Base-by-base conservation (phyloP, 495 filamentous ascomycete species). In the Cercophora sp. region DNA sequence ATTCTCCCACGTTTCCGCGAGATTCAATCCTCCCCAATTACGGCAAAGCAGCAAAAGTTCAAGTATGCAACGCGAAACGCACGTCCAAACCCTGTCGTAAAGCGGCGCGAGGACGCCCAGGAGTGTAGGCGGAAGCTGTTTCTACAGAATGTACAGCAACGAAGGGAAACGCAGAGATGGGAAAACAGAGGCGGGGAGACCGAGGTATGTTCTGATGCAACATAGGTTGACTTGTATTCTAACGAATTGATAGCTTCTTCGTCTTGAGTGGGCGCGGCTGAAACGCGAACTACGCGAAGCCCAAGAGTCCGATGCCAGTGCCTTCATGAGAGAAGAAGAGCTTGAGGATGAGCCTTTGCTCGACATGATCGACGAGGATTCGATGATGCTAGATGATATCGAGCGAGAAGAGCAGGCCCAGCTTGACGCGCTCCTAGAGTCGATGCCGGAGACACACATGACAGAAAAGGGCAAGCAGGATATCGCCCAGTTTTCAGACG, bases 91-190 rank as follows among this genome's bases (percentile, higher is more conserved):
- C 60, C 56, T 3, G 32, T 61, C 5, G 48, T 59, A 29, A 52
- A 55, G 40, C 48, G 48, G 31, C 55, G 62, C 40, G 57, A 60
- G 51, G 57, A 65, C 16, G 51, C 42, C 5, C 63, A 65, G 46
- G 79, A 85, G 46, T 67, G 73, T 42, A 68, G 85, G 51, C 73
- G 85, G 31, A 73, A 78, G 8, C 57, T 87, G 46, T 98, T 94
- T 58, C 69, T 96, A 24, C 81, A 85, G 58, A 87, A 85, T 45
- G 84, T 96, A n/a, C 74, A 82, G 59, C 80, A 83, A 55, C 78
- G 80, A 31, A 74, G 84, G 3, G 87, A 95, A 6, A 82, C 88
- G 11, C 74, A 68, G 61, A 60, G 77, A 66, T 81, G 85, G 79
- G 65, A 84, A 67, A 51, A 80, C 66, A 74, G 89, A 70, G 80